Conservation (phyloP, 176 grass and related monocot species). For the Paspalum vaginatum region DNA sequence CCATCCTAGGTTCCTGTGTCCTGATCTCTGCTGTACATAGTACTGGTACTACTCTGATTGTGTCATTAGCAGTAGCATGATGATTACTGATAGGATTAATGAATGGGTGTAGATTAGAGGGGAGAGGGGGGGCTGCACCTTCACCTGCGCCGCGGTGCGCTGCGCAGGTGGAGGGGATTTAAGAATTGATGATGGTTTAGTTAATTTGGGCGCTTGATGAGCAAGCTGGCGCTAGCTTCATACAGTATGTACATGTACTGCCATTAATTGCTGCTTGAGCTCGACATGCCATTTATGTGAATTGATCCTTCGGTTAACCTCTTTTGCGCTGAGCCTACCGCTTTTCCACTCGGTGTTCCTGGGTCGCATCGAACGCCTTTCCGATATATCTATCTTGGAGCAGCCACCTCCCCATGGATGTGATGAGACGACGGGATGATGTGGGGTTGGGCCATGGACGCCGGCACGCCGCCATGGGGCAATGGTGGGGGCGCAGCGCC, state of each 20-base stretch:
- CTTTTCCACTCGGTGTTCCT: constrained; percentile 8
- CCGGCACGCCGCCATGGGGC: background rate
- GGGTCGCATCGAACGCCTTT: background rate
- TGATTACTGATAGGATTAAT: constrained; percentile 42
- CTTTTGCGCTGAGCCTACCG: background rate
- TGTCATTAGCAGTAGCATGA: constrained; percentile 33
- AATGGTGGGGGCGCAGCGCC: background rate
- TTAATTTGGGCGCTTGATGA: constrained; percentile 48
- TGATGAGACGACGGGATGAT: background rate
- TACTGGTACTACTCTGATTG: constrained; percentile 46
- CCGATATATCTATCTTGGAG: background rate
- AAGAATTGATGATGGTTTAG: constrained; percentile 27
- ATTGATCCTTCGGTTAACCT: constrained; percentile 32
- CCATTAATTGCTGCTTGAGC: constrained; percentile 40
- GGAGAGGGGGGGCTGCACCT: background rate
- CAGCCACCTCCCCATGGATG: background rate
- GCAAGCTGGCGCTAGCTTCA: constrained; percentile 36
- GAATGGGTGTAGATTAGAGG: constrained; percentile 41
- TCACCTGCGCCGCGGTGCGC: background rate
- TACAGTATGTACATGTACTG: constrained; percentile 45
- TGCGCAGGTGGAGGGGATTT: constrained; percentile 6
- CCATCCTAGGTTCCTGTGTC: constrained; percentile 39
- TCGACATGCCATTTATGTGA: constrained; percentile 45
- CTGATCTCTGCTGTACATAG: constrained; percentile 55
- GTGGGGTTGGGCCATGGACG: background rate